These are phyloP conservation scores for Fusarium sulawesiense DNA, from an alignment of 2,329 filamentous ascomycete species.

Conservation along the genomic window DNA sequence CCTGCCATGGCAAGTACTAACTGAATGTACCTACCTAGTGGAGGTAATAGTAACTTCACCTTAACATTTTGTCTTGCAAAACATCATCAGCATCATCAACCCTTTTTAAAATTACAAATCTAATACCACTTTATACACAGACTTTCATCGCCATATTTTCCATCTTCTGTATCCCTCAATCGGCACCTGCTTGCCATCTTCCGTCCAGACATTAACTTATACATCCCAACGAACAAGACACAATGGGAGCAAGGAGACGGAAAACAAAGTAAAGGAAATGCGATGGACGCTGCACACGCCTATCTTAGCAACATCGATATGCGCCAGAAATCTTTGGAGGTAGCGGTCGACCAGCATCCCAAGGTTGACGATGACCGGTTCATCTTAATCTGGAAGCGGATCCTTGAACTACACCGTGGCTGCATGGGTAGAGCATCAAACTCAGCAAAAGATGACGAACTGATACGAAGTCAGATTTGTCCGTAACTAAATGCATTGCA, in stretches of 20 bases:
- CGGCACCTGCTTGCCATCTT: neutral
- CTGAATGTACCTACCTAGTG: neutral
- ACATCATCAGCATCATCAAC: conserved; percentile 2
- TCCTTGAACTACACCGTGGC: neutral
- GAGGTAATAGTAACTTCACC: neutral
- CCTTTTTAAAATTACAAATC: neutral
- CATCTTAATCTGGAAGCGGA: neutral
- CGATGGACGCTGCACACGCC: neutral
- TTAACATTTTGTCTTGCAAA: neutral
- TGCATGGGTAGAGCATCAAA: neutral
- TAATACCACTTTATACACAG: neutral
- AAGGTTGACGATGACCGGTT: neutral
- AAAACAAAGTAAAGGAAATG: neutral
- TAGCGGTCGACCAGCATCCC: neutral
- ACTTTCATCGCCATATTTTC: neutral
- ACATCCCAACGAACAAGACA: neutral
- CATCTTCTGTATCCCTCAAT: neutral
- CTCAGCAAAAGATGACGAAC: neutral
- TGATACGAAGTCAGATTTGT: neutral
- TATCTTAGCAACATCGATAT: neutral
- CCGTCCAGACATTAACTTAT: neutral
- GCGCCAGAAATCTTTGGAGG: neutral
- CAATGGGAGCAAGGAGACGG: neutral
- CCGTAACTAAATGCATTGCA: neutral
- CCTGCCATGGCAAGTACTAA: neutral